These are phyloP conservation scores for Vanrija sp. DNA, from an alignment of 1,284 basidiomycete species.

Conservation along the genomic window DNA sequence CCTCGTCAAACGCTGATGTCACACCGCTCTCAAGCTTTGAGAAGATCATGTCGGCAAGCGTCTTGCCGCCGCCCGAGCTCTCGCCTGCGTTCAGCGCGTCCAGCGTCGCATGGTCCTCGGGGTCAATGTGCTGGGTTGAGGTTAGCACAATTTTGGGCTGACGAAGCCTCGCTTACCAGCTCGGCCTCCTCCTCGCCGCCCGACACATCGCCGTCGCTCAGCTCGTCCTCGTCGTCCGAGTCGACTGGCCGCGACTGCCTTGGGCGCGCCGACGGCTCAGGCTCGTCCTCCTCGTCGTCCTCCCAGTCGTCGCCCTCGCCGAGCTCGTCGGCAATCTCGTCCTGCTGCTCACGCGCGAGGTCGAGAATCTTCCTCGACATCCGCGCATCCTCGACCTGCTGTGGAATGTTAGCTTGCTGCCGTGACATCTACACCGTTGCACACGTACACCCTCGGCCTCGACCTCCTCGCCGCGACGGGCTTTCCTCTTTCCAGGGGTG, in stretches of 20 bases:
- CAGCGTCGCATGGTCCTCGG: constrained; percentile 75
- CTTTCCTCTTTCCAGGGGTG: constrained; percentile 62
- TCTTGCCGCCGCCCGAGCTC: constrained; percentile 59
- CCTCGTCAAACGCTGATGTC: constrained; percentile 55
- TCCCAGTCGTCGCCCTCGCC: constrained; percentile 47
- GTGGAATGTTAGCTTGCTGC: not conserved
- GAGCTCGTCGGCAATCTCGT: constrained; percentile 68
- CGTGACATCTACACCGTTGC: not conserved
- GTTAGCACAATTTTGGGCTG: not conserved
- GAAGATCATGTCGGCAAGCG: constrained; percentile 93
- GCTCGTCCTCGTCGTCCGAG: constrained; percentile 41
- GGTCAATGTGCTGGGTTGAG: constrained; percentile 72
- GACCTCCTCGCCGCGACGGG: constrained; percentile 54
- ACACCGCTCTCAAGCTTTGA: constrained; percentile 72
- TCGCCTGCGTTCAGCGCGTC: constrained; percentile 59
- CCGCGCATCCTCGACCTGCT: constrained; percentile 78
- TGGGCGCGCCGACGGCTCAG: constrained; percentile 24
- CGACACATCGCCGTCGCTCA: constrained; percentile 43
- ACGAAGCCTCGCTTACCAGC: constrained; percentile 42
- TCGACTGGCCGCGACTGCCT: constrained; percentile 12
- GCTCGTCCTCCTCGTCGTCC: constrained; percentile 46
- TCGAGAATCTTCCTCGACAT: constrained; percentile 86
- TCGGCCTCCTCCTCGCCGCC: constrained; percentile 55
- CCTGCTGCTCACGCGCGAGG: constrained; percentile 88
- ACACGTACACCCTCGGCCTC: constrained; percentile 55